Evolutionary conservation across 352 stramenopile species (phyloP).

Genomic region (Saprolegnia parasitica): DNA sequence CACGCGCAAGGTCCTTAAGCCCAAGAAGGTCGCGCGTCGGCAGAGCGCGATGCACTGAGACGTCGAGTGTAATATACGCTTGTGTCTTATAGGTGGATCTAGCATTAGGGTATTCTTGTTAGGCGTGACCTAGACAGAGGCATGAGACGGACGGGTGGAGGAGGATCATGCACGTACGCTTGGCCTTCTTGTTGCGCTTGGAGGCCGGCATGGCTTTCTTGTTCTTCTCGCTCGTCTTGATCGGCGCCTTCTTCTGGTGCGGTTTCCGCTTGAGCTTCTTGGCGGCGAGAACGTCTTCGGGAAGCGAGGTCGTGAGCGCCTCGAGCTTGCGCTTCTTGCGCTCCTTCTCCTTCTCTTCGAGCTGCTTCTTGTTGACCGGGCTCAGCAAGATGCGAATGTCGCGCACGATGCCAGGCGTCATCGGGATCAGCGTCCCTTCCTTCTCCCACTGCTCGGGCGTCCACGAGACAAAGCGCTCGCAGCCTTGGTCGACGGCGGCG

Average conservation of each 20-base stretch:
- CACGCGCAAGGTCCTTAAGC: background rate
- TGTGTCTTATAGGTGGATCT: background rate
- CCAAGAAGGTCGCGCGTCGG: background rate
- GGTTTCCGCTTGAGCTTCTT: conserved; percentile 50
- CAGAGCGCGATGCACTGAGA: background rate
- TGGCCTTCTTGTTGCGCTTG: conserved; percentile 34
- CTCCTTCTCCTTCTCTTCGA: conserved; percentile 25
- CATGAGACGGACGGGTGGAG: background rate
- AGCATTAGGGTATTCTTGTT: too few species aligned
- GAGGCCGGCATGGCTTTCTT: conserved; percentile 28
- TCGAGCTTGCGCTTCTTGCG: conserved; percentile 32
- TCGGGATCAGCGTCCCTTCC: background rate
- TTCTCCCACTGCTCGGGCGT: background rate
- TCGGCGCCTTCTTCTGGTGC: conserved; percentile 36
- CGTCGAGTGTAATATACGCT: background rate
- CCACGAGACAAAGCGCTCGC: conserved; percentile 5
- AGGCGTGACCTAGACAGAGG: too few species aligned
- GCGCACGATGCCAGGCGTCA: background rate
- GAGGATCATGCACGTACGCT: conserved; percentile 1
- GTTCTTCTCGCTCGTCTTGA: conserved; percentile 15
- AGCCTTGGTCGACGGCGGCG: background rate
- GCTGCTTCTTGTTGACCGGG: conserved; percentile 28
- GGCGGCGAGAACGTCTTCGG: conserved; percentile 56
- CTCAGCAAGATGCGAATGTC: conserved; percentile 17
- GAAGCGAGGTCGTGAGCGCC: conserved; percentile 51